A percentile compares a stretch with the other conserved stretches of the same genome.
Evolutionary conservation across 805 yeast genomes (phyloP).

Genomic region (Saccharomycopsis synnaedendra): DNA sequence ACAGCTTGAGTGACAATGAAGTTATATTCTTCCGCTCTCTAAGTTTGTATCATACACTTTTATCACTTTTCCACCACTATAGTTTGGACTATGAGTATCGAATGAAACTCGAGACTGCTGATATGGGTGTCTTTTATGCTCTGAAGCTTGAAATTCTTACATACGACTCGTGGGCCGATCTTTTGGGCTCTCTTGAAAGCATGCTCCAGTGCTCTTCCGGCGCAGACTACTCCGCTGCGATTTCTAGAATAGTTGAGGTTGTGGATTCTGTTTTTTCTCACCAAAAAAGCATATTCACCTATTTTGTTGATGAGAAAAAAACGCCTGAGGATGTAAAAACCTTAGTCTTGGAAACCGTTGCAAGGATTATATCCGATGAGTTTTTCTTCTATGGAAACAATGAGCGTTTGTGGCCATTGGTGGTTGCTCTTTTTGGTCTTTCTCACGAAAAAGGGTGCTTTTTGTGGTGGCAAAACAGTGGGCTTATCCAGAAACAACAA

Average conservation of each 20-base stretch:
- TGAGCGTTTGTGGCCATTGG: slow-evolving; percentile 9
- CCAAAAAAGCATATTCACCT: background rate
- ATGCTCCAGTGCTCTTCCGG: background rate
- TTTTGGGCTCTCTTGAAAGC: slow-evolving; percentile 4
- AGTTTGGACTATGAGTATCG: background rate
- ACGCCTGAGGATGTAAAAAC: slow-evolving; percentile 1
- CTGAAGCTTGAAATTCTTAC: slow-evolving; percentile 6
- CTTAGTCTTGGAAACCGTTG: background rate
- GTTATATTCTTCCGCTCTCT: too few species aligned
- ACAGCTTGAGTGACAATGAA: too few species aligned
- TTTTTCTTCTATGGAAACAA: slow-evolving; percentile 10
- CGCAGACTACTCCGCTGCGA: too few species aligned
- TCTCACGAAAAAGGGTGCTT: background rate
- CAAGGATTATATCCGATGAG: slow-evolving; percentile 3
- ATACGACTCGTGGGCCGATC: slow-evolving; percentile 5
- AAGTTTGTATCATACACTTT: too few species aligned
- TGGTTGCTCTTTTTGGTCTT: slow-evolving; percentile 10
- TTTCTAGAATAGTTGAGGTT: too few species aligned
- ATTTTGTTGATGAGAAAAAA: background rate
- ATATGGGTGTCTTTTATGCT: slow-evolving; percentile 6
- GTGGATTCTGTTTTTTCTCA: too few species aligned
- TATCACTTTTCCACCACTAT: too few species aligned
- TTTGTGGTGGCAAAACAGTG: background rate
- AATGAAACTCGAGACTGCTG: slow-evolving; percentile 5
- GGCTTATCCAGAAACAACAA: background rate